Percentiles rank a stretch among this genome's conserved stretches.
These are phyloP conservation scores for Boletus insuetus DNA, from an alignment of 768 basidiomycete genomes.

Conservation along the genomic window DNA sequence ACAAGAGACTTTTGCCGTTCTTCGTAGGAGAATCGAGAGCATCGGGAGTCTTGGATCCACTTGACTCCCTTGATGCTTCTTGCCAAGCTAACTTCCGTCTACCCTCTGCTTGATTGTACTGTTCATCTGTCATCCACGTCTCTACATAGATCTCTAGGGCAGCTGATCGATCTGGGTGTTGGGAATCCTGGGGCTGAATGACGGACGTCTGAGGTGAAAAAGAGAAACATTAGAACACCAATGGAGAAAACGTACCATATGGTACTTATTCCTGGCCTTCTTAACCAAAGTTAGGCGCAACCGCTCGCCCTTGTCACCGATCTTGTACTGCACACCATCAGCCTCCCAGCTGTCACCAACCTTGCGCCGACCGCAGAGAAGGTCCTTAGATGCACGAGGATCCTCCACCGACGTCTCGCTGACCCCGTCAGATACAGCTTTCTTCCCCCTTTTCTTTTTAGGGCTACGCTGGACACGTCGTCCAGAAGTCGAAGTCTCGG, in stretches of 20 bases:
- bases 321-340: constrained; percentile 68
- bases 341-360: constrained; percentile 78
- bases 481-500: constrained; percentile 12
- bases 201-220: constrained; percentile 7
- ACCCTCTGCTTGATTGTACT: constrained; percentile 63
- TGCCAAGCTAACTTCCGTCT: constrained; percentile 67
- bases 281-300: constrained; percentile 70
- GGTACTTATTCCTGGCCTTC: constrained; percentile 64
- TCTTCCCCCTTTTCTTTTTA: constrained; percentile 59
- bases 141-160: constrained; percentile 75
- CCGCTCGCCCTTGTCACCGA: constrained; percentile 66
- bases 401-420: constrained; percentile 51
- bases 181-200: constrained; percentile 70
- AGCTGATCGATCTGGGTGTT: constrained; percentile 69
- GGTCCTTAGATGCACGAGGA: constrained; percentile 45
- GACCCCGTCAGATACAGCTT: constrained; percentile 36
- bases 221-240: background rate
- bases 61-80: constrained; percentile 44
- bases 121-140: constrained; percentile 74
- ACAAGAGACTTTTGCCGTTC: constrained; percentile 66
- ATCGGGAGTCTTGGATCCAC: constrained; percentile 45
- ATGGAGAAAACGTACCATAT: constrained; percentile 56
- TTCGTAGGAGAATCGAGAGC: constrained; percentile 36
- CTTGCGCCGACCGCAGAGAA: constrained; percentile 52
- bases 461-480: constrained; percentile 10